Evolutionary conservation across 108 stramenopile species (phyloP).

Genomic region (Cylindrotheca closterium): DNA sequence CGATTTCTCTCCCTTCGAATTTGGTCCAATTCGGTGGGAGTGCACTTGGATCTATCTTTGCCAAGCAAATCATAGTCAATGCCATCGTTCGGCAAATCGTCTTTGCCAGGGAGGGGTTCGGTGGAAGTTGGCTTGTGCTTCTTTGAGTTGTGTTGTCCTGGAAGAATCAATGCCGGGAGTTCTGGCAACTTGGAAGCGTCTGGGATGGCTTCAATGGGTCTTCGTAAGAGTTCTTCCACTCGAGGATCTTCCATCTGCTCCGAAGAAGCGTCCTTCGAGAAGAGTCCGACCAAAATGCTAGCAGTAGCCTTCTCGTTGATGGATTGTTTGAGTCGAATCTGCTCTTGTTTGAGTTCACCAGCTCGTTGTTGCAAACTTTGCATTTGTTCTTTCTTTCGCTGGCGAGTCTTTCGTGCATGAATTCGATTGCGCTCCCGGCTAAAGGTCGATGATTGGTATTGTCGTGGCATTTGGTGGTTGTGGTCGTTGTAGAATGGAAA

Average conservation of each 20-base stretch:
- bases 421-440: slow-evolving; percentile 88
- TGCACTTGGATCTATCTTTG: slow-evolving; percentile 78
- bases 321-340: slow-evolving; percentile 70
- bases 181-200: slow-evolving; percentile 74
- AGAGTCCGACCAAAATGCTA: slow-evolving; percentile 75
- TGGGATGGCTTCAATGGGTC: slow-evolving; percentile 73
- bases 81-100: slow-evolving; percentile 67
- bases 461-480: slow-evolving; percentile 13
- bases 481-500: background rate
- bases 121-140: slow-evolving; percentile 30
- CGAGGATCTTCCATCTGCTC: slow-evolving; percentile 48
- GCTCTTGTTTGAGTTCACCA: slow-evolving; percentile 63
- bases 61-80: slow-evolving; percentile 80
- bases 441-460: slow-evolving; percentile 27
- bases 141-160: slow-evolving; percentile 68
- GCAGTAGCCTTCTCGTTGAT: slow-evolving; percentile 91
- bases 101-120: slow-evolving; percentile 5
- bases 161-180: slow-evolving; percentile 73
- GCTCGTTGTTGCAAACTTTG: slow-evolving; percentile 44
- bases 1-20: slow-evolving; percentile 87
- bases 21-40: slow-evolving; percentile 78
- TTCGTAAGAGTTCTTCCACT: slow-evolving; percentile 54
- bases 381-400: slow-evolving; percentile 94
- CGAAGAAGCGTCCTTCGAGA: slow-evolving; percentile 31
- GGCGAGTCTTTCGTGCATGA: slow-evolving; percentile 92